Base-by-base conservation (phyloP, 139 green algal genomes). In the Yamagishiella unicocca region DNA sequence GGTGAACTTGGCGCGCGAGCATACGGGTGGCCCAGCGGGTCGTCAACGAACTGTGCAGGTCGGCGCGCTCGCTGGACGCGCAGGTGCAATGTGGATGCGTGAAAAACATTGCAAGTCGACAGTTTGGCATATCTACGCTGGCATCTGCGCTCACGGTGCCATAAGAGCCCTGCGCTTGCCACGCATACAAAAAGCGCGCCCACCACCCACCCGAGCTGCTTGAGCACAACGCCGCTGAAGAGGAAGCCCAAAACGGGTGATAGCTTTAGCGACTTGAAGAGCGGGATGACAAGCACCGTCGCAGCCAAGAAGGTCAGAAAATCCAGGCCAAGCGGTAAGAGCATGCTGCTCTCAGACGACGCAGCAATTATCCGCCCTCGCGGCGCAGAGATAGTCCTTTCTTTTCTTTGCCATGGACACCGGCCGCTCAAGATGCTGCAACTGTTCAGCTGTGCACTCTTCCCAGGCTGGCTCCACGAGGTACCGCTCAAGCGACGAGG, bases 191-290 rank as follows among this genome's bases (percentile, higher is more conserved):
- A 78, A 58, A 58, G 29, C 70, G 70, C 40, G 70, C 70, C 46
- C 74, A 67, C 74, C 74, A 82, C 76, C 61, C 76, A 97, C 94
- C 96, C 95, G 0, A 98, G 82, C 88, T 98, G 96, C 42, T 97
- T 94, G 53, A 99, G 92, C 25, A 98, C 88, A 12, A 99, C 66
- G 6, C 97, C 97, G 5, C 92, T 90, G 74, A 97, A 93, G 1
- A 99, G 90, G 90, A 98, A 99, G 12, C 97, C 97, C 73, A 99
- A 93, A 25, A 99, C 93, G 0, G 97, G 97, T 29, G 93, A 97
- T 22, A 97, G 83, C 45, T 97, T 97, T 29, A 98, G 78, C 7
- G 80, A 91, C 87, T 98, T 99, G 93, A 97, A 99, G 2, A 97
- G 70, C 0, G 97, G 97, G 10, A 99, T 93, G n/a, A 99, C 94